phyloP scores from a whole-genome alignment of 345 rosid species.

The Excoecaria cochinchinensis region DNA sequence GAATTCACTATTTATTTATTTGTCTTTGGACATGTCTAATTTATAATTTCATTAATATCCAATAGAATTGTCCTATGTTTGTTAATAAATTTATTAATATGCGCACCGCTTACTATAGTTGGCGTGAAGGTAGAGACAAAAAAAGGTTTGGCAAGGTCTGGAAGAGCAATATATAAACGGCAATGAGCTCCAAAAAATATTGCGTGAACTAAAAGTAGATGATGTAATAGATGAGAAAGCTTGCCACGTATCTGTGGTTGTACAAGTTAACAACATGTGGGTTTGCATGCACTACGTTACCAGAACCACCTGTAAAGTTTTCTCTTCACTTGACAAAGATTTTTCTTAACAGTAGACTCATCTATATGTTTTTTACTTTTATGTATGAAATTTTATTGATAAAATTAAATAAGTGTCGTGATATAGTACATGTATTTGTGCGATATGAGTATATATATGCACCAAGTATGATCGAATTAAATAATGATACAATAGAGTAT shows the following conservation, averaged over 20 bases:
- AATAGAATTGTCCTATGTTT: neutral
- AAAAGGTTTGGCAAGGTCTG: neutral
- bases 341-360: neutral
- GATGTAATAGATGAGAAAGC: neutral
- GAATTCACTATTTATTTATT: too few relatives aligned
- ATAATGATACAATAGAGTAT: too few relatives aligned
- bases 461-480: too few relatives aligned
- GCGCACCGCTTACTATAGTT: neutral
- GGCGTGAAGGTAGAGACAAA: neutral
- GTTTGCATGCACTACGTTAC: conserved; percentile 5
- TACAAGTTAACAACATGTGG: conserved; percentile 9
- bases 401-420: too few relatives aligned
- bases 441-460: too few relatives aligned
- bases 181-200: neutral
- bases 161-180: neutral
- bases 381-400: neutral
- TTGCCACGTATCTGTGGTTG: conserved; percentile 7
- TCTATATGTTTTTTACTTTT: neutral
- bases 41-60: too few relatives aligned
- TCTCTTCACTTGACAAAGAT: neutral
- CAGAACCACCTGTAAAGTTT: neutral
- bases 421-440: too few relatives aligned
- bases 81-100: neutral
- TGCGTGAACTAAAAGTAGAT: neutral
- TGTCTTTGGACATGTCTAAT: too few relatives aligned